These are phyloP conservation scores for Colletotrichum sojae DNA, from an alignment of 2,329 filamentous ascomycete genomes.

Conservation along the genomic window DNA sequence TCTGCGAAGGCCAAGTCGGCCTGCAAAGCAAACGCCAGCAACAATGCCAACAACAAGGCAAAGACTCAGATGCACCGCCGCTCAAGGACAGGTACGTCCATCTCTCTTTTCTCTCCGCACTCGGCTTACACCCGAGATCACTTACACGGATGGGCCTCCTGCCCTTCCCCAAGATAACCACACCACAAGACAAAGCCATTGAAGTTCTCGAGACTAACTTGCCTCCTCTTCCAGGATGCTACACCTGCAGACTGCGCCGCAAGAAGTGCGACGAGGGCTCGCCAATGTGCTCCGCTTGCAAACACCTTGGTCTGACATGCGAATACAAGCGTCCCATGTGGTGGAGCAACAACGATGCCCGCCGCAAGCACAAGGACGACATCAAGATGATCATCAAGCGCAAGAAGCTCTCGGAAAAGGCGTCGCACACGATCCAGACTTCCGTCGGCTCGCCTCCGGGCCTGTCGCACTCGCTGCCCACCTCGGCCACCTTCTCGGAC, in stretches of 20 bases:
- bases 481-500: constrained; percentile 85
- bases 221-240: constrained; percentile 66
- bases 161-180: constrained; percentile 38
- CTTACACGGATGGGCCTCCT: constrained; percentile 18
- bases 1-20: constrained; percentile 71
- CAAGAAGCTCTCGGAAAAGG: constrained; percentile 94
- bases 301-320: constrained; percentile 85
- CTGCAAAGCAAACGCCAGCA: constrained; percentile 62
- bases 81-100: constrained; percentile 86
- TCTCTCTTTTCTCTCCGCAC: constrained; percentile 33
- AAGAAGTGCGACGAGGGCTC: constrained; percentile 80
- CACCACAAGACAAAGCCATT: constrained; percentile 41
- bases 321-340: constrained; percentile 97
- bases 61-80: constrained; percentile 92
- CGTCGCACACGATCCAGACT: constrained; percentile 69
- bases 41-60: constrained; percentile 71
- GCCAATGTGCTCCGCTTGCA: constrained; percentile 75
- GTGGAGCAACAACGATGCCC: constrained; percentile 95
- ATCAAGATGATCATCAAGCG: constrained; percentile 99
- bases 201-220: constrained; percentile 26
- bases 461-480: constrained; percentile 85
- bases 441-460: constrained; percentile 79
- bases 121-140: constrained; percentile 49
- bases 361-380: constrained; percentile 89
- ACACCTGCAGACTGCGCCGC: constrained; percentile 76